Evolutionary conservation across 768 basidiomycete species (phyloP).

Genomic region (Mycena indigotica): DNA sequence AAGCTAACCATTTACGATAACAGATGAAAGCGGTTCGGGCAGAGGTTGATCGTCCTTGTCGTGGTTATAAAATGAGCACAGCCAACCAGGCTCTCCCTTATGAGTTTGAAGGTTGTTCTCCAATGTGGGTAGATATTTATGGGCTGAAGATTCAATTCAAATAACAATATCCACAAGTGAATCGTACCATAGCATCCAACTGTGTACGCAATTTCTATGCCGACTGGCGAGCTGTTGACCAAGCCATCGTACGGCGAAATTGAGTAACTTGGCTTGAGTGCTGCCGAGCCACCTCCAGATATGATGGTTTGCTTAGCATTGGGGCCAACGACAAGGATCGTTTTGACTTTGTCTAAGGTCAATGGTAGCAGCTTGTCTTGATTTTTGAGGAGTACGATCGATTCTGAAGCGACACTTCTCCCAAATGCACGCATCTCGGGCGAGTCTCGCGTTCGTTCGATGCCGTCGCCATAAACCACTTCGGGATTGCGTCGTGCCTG

Average conservation of each 20-base stretch:
- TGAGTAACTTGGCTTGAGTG: conserved; percentile 67
- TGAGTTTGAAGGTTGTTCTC: conserved; percentile 58
- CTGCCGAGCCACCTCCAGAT: conserved; percentile 79
- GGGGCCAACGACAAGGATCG: conserved; percentile 67
- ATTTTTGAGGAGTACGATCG: conserved; percentile 72
- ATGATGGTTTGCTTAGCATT: conserved; percentile 67
- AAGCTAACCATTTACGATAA: conserved; percentile 38
- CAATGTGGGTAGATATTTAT: conserved; percentile 72
- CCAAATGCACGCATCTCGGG: conserved; percentile 54
- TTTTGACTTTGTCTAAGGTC: conserved; percentile 37
- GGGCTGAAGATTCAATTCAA: conserved; percentile 37
- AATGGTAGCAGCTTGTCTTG: conserved; percentile 57
- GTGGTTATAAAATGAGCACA: conserved; percentile 63
- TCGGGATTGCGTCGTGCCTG: conserved; percentile 58
- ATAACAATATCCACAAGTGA: neutral
- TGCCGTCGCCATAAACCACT: conserved; percentile 62
- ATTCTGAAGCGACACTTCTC: conserved; percentile 58
- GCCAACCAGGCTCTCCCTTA: conserved; percentile 60
- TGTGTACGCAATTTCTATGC: conserved; percentile 54
- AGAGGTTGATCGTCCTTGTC: conserved; percentile 48
- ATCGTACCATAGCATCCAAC: conserved; percentile 65
- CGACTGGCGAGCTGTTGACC: conserved; percentile 47
- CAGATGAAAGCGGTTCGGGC: conserved; percentile 45
- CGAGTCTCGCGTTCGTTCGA: conserved; percentile 57
- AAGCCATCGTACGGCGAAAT: conserved; percentile 68